Base-by-base conservation (phyloP, 768 basidiomycete species). In the Coprinellus aureogranulatus region DNA sequence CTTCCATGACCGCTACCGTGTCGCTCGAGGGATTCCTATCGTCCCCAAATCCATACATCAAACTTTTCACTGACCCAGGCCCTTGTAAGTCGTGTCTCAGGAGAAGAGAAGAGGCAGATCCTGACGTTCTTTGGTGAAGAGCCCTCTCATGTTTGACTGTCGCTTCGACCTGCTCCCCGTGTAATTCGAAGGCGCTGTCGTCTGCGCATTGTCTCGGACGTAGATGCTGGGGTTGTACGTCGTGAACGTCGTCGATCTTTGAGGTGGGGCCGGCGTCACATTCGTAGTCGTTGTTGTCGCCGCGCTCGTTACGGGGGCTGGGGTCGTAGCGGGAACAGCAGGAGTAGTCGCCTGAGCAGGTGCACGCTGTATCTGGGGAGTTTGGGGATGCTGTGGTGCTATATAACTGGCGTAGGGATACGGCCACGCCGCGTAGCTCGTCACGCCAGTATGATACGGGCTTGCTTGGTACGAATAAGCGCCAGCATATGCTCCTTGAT, bases 21-120 rank as follows among this genome's bases (percentile, higher is more conserved):
- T 97, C 94, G 39, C 83, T 88, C 2, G 92, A 88, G 0, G 93
- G 91, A 62, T 92, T 90, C 16, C 89, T 80, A 67, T 93, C 92
- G 68, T 97, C 94, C 11, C 94, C 94, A 71, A 96, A 97, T 27
- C 91, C 93, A 66, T 93, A 95, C 92, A 94, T 93, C 51, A 94
- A 74, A 59, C 81, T 90, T 63, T 87, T 85, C 58, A 94, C 92
- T 92, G 63, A 12, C 53, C n/a, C n/a, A n/a, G n/a, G n/a, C n/a
- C n/a, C n/a, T 55, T 56, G 46, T 55, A 62, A 58, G 26, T 50
- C 51, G 53, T 58, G 53, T 55, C 54, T 22, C 61, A 59, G 39
- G 11, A 39, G 52, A 49, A 9, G 14, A 40, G 40, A 12, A 18
- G 47, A 27, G 34, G 49, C n/a, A 51, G 34, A 30, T 23, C 49